phyloP scores from a whole-genome alignment of 768 basidiomycete genomes.

The Phanerochaete carnosa region DNA sequence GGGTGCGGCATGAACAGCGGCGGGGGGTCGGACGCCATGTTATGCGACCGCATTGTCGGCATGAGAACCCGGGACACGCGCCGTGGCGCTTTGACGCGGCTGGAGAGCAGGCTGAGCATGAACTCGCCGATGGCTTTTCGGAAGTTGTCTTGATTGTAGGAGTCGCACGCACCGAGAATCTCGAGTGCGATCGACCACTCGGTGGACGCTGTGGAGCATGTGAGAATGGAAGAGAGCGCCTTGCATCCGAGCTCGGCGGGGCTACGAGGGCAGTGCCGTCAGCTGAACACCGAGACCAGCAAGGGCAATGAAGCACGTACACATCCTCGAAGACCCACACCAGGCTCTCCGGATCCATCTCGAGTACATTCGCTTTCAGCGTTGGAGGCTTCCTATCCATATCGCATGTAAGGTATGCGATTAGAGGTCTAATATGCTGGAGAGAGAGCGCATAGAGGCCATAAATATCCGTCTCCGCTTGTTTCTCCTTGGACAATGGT shows the following conservation, averaged over 20 bases:
- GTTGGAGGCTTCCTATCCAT: background rate
- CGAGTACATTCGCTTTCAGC: background rate
- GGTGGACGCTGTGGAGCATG: background rate
- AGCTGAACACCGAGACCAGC: background rate
- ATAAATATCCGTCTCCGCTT: background rate
- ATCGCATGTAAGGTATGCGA: background rate
- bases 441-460: background rate
- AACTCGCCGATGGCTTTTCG: background rate
- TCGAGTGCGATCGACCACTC: background rate
- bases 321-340: background rate
- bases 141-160: background rate
- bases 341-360: background rate
- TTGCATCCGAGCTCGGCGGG: background rate
- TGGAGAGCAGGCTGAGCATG: background rate
- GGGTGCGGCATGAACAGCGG: conserved; percentile 4
- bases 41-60: background rate
- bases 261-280: background rate
- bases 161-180: background rate
- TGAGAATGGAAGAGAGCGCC: background rate
- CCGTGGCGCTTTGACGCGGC: background rate
- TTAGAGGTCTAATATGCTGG: background rate
- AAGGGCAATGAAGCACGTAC: background rate
- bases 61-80: background rate
- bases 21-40: background rate
- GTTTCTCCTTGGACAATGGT: background rate